Evolutionary conservation across 1,284 basidiomycete genomes (phyloP).

Genomic region (Heterobasidion irregulare): DNA sequence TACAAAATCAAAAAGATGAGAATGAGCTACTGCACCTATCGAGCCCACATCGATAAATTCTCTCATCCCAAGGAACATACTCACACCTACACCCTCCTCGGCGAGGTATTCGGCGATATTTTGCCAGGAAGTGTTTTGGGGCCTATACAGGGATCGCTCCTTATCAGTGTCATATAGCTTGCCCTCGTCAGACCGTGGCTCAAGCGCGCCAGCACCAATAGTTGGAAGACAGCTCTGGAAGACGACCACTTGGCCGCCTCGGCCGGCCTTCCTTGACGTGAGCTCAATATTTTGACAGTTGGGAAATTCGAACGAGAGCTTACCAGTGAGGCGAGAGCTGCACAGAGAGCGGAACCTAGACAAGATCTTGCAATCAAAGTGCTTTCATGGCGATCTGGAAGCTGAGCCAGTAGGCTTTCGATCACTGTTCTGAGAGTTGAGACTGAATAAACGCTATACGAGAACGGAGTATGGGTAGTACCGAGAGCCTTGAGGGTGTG

Average conservation of each 20-base stretch:
- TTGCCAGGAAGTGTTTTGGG: slow-evolving; percentile 75
- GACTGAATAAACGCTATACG: slow-evolving; percentile 3
- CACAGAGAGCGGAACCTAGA: slow-evolving; percentile 75
- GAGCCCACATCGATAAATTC: slow-evolving; percentile 86
- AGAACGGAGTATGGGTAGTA: slow-evolving; percentile 22
- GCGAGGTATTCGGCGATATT: slow-evolving; percentile 84
- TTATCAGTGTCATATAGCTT: slow-evolving; percentile 85
- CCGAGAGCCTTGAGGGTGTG: slow-evolving; percentile 68
- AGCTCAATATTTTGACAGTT: slow-evolving; percentile 5
- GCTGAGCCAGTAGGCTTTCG: slow-evolving; percentile 52
- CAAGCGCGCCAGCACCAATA: slow-evolving; percentile 69
- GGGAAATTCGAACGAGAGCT: slow-evolving; percentile 17
- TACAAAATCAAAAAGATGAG: neutral
- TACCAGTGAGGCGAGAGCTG: slow-evolving; percentile 69
- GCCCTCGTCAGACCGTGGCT: slow-evolving; percentile 48
- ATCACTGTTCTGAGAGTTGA: slow-evolving; percentile 38
- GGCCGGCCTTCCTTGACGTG: slow-evolving; percentile 43
- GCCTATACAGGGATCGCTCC: slow-evolving; percentile 74
- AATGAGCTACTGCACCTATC: slow-evolving; percentile 46
- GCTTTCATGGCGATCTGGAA: slow-evolving; percentile 62
- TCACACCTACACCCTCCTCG: slow-evolving; percentile 87
- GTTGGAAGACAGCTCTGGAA: slow-evolving; percentile 81
- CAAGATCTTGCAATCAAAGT: slow-evolving; percentile 49
- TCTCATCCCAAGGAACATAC: slow-evolving; percentile 81
- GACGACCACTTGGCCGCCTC: slow-evolving; percentile 81